These are phyloP conservation scores for Periconia digitata DNA, from an alignment of 2,329 filamentous ascomycete species.

Conservation along the genomic window DNA sequence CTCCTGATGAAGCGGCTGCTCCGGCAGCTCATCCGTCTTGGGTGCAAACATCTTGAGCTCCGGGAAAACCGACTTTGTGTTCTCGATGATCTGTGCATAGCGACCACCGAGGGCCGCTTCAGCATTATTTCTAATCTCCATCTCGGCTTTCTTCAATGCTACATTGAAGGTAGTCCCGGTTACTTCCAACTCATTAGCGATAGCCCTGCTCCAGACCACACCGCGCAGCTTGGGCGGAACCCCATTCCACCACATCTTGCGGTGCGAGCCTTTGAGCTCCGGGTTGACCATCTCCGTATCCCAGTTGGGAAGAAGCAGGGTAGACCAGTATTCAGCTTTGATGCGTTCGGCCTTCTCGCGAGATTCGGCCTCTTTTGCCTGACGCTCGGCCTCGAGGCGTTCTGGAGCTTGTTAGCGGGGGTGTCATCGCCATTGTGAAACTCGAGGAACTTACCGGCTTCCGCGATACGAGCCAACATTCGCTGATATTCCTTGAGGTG, in stretches of 20 bases:
- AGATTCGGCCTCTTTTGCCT: constrained; percentile 53
- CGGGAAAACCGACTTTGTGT: constrained; percentile 68
- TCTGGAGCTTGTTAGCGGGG: constrained; percentile 24
- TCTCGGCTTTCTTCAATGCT: constrained; percentile 67
- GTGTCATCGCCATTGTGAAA: background rate
- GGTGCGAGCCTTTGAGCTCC: constrained; percentile 35
- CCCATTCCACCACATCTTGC: constrained; percentile 82
- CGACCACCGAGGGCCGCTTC: constrained; percentile 37
- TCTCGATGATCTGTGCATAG: constrained; percentile 42
- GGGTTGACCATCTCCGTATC: constrained; percentile 60
- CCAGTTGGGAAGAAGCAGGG: constrained; percentile 76
- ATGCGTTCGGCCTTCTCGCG: constrained; percentile 54
- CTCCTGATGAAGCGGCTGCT: constrained; percentile 66
- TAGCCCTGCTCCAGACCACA: constrained; percentile 68
- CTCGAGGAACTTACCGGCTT: constrained; percentile 52
- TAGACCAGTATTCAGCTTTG: constrained; percentile 68
- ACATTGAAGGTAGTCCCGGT: constrained; percentile 69
- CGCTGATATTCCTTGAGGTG: constrained; percentile 84
- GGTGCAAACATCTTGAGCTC: constrained; percentile 73
- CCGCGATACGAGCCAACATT: constrained; percentile 70
- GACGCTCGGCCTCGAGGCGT: constrained; percentile 36
- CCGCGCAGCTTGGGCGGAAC: constrained; percentile 71
- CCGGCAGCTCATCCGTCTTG: constrained; percentile 29
- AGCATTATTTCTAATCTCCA: constrained; percentile 59
- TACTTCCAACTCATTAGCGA: constrained; percentile 73